phyloP scores from a whole-genome alignment of 2,329 filamentous ascomycete species.

The Epichloe uncinata region DNA sequence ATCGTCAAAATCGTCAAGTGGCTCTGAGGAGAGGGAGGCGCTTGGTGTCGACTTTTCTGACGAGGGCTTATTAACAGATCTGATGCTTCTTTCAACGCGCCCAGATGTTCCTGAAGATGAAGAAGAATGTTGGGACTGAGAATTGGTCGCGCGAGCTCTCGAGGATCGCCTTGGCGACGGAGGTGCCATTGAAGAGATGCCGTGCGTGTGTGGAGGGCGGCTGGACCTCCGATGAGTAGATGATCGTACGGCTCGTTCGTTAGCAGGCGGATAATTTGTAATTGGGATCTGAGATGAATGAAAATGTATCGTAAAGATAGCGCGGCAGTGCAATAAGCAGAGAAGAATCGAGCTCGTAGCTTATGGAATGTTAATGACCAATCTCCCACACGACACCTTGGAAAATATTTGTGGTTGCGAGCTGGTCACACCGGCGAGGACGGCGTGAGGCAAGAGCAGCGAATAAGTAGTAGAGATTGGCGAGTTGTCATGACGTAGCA shows the following conservation, averaged over 20 bases:
- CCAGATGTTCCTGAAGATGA: conserved; percentile 67
- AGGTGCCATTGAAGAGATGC: conserved; percentile 42
- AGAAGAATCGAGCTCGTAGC: conserved; percentile 12
- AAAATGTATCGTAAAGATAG: not conserved
- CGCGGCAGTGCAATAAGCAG: not conserved
- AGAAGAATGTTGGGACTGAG: conserved; percentile 63
- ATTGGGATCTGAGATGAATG: not conserved
- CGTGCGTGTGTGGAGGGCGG: conserved; percentile 14
- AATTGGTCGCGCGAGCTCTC: conserved; percentile 70
- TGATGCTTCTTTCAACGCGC: conserved; percentile 60
- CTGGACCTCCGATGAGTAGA: conserved; percentile 7
- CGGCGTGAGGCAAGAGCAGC: conserved; percentile 3
- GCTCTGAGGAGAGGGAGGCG: conserved; percentile 57
- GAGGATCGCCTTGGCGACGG: conserved; percentile 75
- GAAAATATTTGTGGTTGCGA: conserved; percentile 5
- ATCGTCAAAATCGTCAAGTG: conserved; percentile 54
- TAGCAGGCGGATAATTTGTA: not conserved
- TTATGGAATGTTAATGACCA: conserved; percentile 8
- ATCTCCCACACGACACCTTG: not conserved
- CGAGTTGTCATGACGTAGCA: conserved; percentile 9
- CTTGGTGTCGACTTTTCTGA: conserved; percentile 68
- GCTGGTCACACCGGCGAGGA: conserved; percentile 6
- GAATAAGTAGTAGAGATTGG: conserved; percentile 2
- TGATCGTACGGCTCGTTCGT: not conserved
- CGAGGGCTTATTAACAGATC: conserved; percentile 57